These are phyloP conservation scores for Firmiana major DNA, from an alignment of 345 rosid species.

Conservation along the genomic window DNA sequence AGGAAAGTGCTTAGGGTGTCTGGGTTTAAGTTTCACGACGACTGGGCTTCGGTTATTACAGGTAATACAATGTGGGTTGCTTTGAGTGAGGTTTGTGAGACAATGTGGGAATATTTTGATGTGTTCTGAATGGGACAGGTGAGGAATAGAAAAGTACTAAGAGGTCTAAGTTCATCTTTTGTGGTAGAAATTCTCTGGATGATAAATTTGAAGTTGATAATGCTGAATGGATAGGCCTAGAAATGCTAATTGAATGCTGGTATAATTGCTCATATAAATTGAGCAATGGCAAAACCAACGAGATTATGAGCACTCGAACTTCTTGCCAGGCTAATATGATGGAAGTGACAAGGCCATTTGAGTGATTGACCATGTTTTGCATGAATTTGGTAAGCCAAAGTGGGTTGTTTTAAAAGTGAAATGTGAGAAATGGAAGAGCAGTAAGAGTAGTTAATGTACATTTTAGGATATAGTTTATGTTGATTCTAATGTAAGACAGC, in stretches of 20 bases:
- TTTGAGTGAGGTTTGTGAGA: not conserved
- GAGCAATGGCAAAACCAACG: not conserved
- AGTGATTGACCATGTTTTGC: not conserved
- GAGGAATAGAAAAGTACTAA: not conserved
- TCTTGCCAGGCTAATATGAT: not conserved
- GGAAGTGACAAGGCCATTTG: not conserved
- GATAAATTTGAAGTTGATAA: not conserved
- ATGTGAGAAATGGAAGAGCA: no score
- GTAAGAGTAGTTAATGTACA: no score
- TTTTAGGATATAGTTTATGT: no score
- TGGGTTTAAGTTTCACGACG: constrained; percentile 63
- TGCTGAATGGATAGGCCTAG: not conserved
- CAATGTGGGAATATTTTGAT: not conserved
- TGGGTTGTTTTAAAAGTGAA: no score
- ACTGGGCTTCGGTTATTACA: constrained; percentile 78
- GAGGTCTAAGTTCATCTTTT: not conserved
- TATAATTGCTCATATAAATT: not conserved
- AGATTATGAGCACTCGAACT: not conserved
- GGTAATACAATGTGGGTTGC: constrained; percentile 35
- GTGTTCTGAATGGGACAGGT: not conserved
- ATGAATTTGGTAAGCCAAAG: no score
- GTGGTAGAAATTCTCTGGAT: not conserved
- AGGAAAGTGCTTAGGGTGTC: constrained; percentile 54
- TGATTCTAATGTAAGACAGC: not conserved
- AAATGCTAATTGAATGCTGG: not conserved